Evolutionary conservation across 2,329 filamentous ascomycete genomes (phyloP).

Genomic region (Grosmannia huntii): DNA sequence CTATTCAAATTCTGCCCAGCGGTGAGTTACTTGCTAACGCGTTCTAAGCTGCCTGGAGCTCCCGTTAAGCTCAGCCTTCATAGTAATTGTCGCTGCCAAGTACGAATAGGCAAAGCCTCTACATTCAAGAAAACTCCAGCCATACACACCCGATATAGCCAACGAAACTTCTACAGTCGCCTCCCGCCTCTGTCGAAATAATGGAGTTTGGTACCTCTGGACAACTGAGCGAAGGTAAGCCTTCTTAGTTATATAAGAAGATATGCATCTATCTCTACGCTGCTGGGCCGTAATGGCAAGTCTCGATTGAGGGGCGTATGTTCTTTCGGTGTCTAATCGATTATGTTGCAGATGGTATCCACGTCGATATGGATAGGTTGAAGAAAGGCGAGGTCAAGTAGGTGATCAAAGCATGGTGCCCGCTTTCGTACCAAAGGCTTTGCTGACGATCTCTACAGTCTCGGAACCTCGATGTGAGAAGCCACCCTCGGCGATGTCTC

Average conservation of each 20-base stretch:
- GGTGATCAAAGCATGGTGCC: constrained; percentile 23
- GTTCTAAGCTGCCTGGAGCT: constrained; percentile 12
- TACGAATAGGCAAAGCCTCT: not conserved
- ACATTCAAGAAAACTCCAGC: not conserved
- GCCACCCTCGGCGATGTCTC: not conserved
- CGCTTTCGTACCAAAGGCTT: not conserved
- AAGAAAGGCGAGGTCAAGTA: constrained; percentile 99
- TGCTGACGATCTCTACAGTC: constrained; percentile 33
- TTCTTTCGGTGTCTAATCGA: not conserved
- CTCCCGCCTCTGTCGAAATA: constrained; percentile 9
- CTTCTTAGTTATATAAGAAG: not conserved
- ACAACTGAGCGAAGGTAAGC: constrained; percentile 49
- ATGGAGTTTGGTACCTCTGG: constrained; percentile 55
- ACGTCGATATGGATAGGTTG: constrained; percentile 95
- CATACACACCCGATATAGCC: not conserved
- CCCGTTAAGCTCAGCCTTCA: not conserved
- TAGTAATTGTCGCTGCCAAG: not conserved
- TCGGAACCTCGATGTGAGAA: constrained; percentile 88
- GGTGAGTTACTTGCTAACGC: constrained; percentile 9
- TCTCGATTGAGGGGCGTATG: not conserved
- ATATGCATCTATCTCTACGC: not conserved
- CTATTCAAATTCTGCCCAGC: constrained; percentile 7
- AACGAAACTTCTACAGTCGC: not conserved
- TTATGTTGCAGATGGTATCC: constrained; percentile 72
- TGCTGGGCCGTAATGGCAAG: not conserved